phyloP scores from a whole-genome alignment of 371 early-diverging fungal genomes.

The Mortierella sp. region DNA sequence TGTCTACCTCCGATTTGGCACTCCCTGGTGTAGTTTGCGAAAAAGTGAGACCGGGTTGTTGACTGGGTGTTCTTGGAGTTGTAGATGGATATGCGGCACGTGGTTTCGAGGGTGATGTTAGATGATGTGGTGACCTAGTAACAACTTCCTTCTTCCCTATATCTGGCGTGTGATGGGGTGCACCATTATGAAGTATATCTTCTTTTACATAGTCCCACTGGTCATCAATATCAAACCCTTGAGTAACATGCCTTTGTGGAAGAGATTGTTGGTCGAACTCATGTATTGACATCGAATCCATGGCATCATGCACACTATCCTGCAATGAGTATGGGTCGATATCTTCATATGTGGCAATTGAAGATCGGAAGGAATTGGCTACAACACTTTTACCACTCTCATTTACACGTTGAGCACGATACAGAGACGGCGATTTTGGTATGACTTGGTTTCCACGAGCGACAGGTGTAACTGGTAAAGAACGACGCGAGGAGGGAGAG shows the following conservation, averaged over 20 bases:
- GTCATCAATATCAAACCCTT: conserved; percentile 21
- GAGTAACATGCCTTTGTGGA: conserved; percentile 2
- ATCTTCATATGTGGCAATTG: not conserved
- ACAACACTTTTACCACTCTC: not conserved
- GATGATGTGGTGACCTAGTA: not conserved
- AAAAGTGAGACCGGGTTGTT: conserved; percentile 42
- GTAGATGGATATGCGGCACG: not conserved
- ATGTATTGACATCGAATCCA: conserved; percentile 36
- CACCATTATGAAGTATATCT: too few species aligned
- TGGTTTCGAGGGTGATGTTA: conserved; percentile 5
- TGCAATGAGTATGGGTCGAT: not conserved
- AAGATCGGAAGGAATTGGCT: not conserved
- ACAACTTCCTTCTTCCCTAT: not conserved
- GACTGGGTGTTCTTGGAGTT: conserved; percentile 37
- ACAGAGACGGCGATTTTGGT: not conserved
- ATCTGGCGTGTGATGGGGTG: not conserved
- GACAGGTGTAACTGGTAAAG: not conserved
- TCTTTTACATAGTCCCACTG: not conserved
- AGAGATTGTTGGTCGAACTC: not conserved
- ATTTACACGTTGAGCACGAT: not conserved
- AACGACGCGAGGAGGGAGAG: conserved; percentile 10
- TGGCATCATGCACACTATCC: conserved; percentile 22
- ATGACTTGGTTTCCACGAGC: not conserved
- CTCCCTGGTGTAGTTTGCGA: conserved; percentile 49
- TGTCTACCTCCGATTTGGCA: conserved; percentile 29